Evolutionary conservation across 176 grass and related monocot species (phyloP).

Genomic region (Oropetium thomaeum): DNA sequence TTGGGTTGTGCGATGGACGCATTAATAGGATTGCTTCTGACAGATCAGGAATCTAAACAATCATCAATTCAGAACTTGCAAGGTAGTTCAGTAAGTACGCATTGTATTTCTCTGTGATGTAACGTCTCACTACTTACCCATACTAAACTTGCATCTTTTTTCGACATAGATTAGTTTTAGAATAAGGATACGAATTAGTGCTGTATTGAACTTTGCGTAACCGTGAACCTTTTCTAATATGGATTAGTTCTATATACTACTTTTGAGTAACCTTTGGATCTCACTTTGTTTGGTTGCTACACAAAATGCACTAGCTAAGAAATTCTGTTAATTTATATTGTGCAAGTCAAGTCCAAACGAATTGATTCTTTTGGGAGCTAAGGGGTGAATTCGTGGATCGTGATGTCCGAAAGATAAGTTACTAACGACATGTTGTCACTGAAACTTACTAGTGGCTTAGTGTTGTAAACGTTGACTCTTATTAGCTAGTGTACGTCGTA

Average conservation of each 20-base stretch:
- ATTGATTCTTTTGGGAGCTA: background rate
- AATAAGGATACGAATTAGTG: too few species aligned
- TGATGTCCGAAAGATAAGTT: too few species aligned
- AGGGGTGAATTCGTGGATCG: too few species aligned
- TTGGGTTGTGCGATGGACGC: background rate
- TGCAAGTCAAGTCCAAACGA: background rate
- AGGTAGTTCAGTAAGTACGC: background rate
- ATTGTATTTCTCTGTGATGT: background rate
- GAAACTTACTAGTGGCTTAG: too few species aligned
- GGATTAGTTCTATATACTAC: background rate
- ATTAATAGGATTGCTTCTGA: background rate
- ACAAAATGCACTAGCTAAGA: background rate
- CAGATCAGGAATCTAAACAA: background rate
- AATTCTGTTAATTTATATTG: background rate
- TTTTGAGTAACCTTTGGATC: too few species aligned
- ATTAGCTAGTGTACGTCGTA: too few species aligned
- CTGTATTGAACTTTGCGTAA: background rate
- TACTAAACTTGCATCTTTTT: background rate
- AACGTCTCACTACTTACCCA: background rate
- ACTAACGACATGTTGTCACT: too few species aligned
- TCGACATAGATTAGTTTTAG: background rate
- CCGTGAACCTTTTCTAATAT: too few species aligned
- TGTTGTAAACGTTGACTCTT: too few species aligned
- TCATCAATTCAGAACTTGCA: conserved; percentile 24
- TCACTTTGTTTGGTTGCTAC: background rate